Evolutionary conservation across 2,329 filamentous ascomycete genomes (phyloP), one percentile per base, ranked within the genome.

Genomic region (Paracoccidioides brasiliensis): DNA sequence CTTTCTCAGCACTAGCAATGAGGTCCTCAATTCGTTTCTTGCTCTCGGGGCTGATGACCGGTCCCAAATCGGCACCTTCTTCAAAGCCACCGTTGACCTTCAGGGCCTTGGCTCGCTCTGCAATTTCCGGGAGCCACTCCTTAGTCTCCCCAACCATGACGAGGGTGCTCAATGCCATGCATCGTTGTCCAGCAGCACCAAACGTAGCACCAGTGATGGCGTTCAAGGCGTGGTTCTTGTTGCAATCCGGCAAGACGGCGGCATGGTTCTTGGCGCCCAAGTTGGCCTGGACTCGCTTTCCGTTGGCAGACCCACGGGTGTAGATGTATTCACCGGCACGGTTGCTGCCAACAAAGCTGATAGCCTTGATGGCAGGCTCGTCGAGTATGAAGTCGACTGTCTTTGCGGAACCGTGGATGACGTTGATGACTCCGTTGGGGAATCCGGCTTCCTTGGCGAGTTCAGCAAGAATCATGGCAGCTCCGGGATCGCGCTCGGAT

Each of bases 211-310:
- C 83, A 6, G 79, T 76, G 66, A 85, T 83, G 37, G 81, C 80
- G 63, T 85, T 84, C 46, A 86, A 67, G 3, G 81, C 76, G 57
- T 83, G 80, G 70, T 85, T 83, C 76, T 84, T 85, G 73, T 85
- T 83, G 73, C 77, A 80, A 69, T 86, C 83, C 1, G 82, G 82
- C 33, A 85, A 72, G 30, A 86, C 76, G 49, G 80, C 80, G 45
- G 81, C 82, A 67, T 85, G 83, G 73, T 86, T 86, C 76, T 85
- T 86, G 2, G 82, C 83, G 37, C 83, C 82, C 56, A 85, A 68
- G 69, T 85, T 85, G 64, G 82, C 82, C 69, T 85, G 83, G 15
- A 84, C 81, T 62, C 83, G 80, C 73, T 85, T 86, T 60, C 83
- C 82, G 56, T 84, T 82, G 63, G 82, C 82, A n/a, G 80, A 82